A percentile compares a stretch with the other conserved stretches of the same genome.
Evolutionary conservation across 2,329 filamentous ascomycete genomes (phyloP).

Genomic region (Rosellinia necatrix): DNA sequence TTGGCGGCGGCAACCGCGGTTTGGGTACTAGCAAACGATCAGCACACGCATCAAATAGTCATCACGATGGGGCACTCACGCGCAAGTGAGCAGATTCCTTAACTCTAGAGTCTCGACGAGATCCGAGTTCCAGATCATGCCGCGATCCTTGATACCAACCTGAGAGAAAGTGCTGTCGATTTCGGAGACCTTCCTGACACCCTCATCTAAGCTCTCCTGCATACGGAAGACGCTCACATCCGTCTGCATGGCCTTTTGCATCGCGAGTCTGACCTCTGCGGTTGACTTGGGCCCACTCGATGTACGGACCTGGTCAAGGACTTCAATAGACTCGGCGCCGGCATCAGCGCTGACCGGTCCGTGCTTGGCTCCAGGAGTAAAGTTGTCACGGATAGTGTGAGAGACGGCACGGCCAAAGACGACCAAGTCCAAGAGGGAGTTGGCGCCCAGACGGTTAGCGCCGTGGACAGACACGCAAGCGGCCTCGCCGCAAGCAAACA

Average conservation of each 20-base stretch:
- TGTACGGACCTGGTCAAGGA: conserved; percentile 84
- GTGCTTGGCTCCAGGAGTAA: conserved; percentile 79
- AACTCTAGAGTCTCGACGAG: conserved; percentile 95
- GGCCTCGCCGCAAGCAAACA: conserved; percentile 96
- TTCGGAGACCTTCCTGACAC: conserved; percentile 83
- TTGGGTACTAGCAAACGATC: conserved; percentile 68
- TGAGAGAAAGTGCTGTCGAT: conserved; percentile 81
- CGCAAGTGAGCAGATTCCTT: conserved; percentile 94
- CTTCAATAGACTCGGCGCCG: conserved; percentile 82
- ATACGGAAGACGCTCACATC: conserved; percentile 97
- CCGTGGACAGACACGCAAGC: conserved; percentile 98
- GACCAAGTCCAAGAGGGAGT: conserved; percentile 95
- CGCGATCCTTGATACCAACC: conserved; percentile 95
- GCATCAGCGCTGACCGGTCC: conserved; percentile 82
- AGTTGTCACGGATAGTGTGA: conserved; percentile 95
- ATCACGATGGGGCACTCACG: conserved; percentile 62
- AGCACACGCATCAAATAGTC: conserved; percentile 15
- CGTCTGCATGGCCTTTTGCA: conserved; percentile 98
- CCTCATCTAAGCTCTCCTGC: conserved; percentile 90
- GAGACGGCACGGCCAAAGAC: conserved; percentile 98
- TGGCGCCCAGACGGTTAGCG: conserved; percentile 96
- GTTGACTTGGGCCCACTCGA: conserved; percentile 86
- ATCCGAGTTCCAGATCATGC: conserved; percentile 99
- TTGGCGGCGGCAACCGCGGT: conserved; percentile 89
- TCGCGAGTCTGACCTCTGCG: conserved; percentile 82